Evolutionary conservation across 805 yeast genomes (phyloP).

Genomic region (Candida yuanshanica): DNA sequence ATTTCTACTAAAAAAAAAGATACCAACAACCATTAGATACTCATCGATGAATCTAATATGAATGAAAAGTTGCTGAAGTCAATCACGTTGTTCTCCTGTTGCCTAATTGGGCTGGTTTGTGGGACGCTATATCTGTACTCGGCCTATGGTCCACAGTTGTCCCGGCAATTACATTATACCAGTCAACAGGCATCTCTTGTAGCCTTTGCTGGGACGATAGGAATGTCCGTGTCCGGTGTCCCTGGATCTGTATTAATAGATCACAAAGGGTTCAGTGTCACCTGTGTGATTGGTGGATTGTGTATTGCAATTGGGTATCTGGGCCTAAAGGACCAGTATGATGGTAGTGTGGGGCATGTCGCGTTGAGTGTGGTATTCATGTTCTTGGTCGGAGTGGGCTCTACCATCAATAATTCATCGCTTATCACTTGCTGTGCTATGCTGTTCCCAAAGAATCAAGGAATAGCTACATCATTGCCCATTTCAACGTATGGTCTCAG

Average conservation of each 20-base stretch:
- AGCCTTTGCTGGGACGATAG: conserved; percentile 64
- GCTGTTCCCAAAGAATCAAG: conserved; percentile 59
- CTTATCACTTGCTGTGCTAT: conserved; percentile 71
- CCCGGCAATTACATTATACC: conserved; percentile 46
- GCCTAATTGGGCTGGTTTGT: conserved; percentile 45
- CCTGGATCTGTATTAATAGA: conserved; percentile 64
- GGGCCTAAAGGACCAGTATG: conserved; percentile 48
- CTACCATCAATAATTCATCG: conserved; percentile 59
- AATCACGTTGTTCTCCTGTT: conserved; percentile 14
- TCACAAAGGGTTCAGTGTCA: conserved; percentile 47
- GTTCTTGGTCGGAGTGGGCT: conserved; percentile 59
- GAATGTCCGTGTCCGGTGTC: conserved; percentile 61
- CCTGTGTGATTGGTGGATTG: conserved; percentile 46
- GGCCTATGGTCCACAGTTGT: conserved; percentile 75
- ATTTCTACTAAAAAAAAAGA: too few species aligned
- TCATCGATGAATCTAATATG: not conserved
- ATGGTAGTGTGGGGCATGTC: conserved; percentile 32
- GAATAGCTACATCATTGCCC: conserved; percentile 72
- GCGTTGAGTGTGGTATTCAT: conserved; percentile 40
- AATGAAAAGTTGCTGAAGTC: conserved; percentile 3
- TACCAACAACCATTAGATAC: not conserved
- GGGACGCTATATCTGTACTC: conserved; percentile 75
- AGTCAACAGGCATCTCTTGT: conserved; percentile 60
- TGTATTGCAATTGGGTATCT: conserved; percentile 50
- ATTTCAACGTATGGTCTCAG: conserved; percentile 70